Base-by-base conservation (phyloP, 257 asterid genomes). In the Catharanthus roseus region DNA sequence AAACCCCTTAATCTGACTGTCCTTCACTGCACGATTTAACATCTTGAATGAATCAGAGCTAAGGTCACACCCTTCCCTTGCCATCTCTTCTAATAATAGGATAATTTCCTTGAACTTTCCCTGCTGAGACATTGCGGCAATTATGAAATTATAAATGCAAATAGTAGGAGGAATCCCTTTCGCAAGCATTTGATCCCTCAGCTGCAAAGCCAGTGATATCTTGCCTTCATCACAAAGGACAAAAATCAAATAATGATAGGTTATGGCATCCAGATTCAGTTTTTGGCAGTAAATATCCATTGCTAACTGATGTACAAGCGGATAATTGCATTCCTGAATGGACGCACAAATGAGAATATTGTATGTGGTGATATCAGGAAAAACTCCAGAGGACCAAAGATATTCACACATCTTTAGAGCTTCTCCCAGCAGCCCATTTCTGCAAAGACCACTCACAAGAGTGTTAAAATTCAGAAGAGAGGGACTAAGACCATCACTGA, bases 341-440 rank as follows among this genome's bases (percentile, higher is more conserved):
- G 80, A 79, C 70, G 89, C 86, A 56, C 84, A 77, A 42, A 87
- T 60, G 38, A 89, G 82, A 63, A 89, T 87, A 69, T 86, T 81
- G 67, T 85, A 87, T 0, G 91, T 80, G 64, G 72, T 70, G 10
- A 77, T 77, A 77, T 85, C 71, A 31, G 89, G 88, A 5, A 76
- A 81, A 73, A 87, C 73, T 39, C 89, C 89, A 50, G 73, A 70
- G 28, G 68, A 53, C 75, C 77, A 69, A 51, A 87, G 73, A 71
- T 74, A 23, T 51, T 74, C 64, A 69, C 83, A 84, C 19, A 78
- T 28, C 61, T 68, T 33, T 74, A 31, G 74, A 24, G 91, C 96
- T 49, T 28, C 28, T 74, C 54, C 84, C 51, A 85, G 82, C 55
- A 74, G 67, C 29, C 81, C 76, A 21, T 75, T 78, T 82, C 81